Base-by-base conservation (phyloP, 2,329 filamentous ascomycete species). In the Rhynchosporium graminicola region DNA sequence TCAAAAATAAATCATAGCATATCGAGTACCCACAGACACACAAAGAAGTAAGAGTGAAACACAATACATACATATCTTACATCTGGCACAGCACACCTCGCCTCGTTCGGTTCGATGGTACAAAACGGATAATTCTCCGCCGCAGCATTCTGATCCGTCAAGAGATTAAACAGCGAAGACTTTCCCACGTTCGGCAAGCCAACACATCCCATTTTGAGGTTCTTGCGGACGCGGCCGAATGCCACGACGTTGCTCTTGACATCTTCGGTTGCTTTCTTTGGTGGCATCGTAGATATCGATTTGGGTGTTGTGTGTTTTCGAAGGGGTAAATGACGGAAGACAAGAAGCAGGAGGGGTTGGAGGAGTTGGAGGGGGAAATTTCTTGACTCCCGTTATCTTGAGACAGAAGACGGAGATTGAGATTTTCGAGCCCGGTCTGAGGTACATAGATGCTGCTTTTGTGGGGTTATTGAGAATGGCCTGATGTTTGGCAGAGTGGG, bases 131-230 rank as follows among this genome's bases (percentile, higher is more conserved):
- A 79, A 66, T 79, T 79, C 68, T 79, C 77, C 0, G 77, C 77
- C 1, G 77, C 74, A 42, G 76, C 77, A 68, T 75, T 78, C 72
- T 80, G 77, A 70, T 79, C 76, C 3, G 78, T 80, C 71, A 80
- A 73, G 40, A 80, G 74, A 48, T 80, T 80, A 71, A 80, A 80
- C 64, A 80, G 65, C 51, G 75, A 77, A n/a, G 76, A 77, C 65
- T 80, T 80, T 55, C 78, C 78, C 56, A 80, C 78, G 59, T 80
- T 80, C 45, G 78, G 78, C 56, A 80, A 71, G 50, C 78, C 78
- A 36, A 80, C 77, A 65, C 77, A 79, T 61, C 78, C 78, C 78
- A 80, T 80, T 69, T 80, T 80, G 10, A 80, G 74, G 69, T 79
- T 79, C 67, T 77, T 78, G 62, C 74, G 70, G 62, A 79, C 77